Evolutionary conservation across 805 yeast species (phyloP).

Genomic region (Ogataea paraovalis): DNA sequence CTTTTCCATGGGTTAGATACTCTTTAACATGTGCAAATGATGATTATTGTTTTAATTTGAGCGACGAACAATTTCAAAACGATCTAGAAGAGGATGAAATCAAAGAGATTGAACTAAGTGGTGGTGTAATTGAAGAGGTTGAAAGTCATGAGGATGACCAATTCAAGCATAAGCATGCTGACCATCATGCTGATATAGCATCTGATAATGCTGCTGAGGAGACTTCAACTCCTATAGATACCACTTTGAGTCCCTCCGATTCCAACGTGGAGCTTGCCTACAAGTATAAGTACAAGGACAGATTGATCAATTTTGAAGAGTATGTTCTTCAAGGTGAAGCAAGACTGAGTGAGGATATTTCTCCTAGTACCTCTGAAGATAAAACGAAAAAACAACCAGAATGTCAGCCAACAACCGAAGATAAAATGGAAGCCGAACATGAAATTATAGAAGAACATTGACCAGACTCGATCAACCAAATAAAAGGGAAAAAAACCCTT

Average conservation of each 20-base stretch:
- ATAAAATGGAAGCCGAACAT: background rate
- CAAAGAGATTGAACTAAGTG: background rate
- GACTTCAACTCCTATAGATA: too few species aligned
- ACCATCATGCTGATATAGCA: background rate
- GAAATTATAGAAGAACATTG: background rate
- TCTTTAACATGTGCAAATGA: conserved; percentile 34
- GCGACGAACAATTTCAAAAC: conserved; percentile 20
- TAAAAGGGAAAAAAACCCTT: background rate
- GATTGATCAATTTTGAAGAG: conserved; percentile 24
- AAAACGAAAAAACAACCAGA: background rate
- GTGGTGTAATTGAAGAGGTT: conserved; percentile 1
- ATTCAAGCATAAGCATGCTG: background rate
- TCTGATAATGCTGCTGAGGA: too few species aligned
- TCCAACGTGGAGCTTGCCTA: background rate
- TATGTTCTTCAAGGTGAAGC: conserved; percentile 20
- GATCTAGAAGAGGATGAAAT: conserved; percentile 7
- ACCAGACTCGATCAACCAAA: too few species aligned
- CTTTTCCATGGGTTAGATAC: conserved; percentile 79
- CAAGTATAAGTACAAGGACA: conserved; percentile 8
- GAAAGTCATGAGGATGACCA: background rate
- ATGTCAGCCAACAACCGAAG: too few species aligned
- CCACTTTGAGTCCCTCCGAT: background rate
- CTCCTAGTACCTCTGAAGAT: background rate
- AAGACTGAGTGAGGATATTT: background rate
- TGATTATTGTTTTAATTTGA: conserved; percentile 28